Evolutionary conservation across 495 filamentous ascomycete genomes (phyloP), one percentile per base, ranked within the genome.

Genomic region (Xylaria castorea): DNA sequence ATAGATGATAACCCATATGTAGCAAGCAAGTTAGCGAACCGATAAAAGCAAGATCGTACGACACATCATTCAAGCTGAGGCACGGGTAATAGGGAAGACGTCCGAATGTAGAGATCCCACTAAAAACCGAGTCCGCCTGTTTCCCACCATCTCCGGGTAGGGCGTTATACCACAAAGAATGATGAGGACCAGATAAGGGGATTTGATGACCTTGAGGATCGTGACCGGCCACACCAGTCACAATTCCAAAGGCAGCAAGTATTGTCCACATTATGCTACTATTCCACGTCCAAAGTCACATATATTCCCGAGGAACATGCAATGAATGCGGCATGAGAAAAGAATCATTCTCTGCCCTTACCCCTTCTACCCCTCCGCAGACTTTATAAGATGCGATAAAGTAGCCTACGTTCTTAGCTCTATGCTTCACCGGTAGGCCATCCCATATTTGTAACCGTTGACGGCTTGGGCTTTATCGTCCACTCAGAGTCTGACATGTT

Each of bases 51-150:
- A 97, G 93, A 77, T 97, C 94, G 75, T 92, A 96, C 58, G 82
- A 79, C 62, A 87, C 86, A 42, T 91, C 84, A 4, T 89, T 89
- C 70, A 89, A 85, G 65, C 87, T 87, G 1, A 97, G 87, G 75
- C 94, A 96, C 55, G 91, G 91, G 36, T 88, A 85, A 73, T 94
- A 90, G 55, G 90, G 90, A 44, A 95, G 84, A 78, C 95, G 94
- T 36, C 92, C 94, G 82, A 95, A 97, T 66, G 91, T 95, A 55
- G 91, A 90, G 65, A 95, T 92, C 60, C 94, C 94, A n/a, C 92
- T 91, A 81, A 95, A 97, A 55, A 87, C 85, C 0, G 85, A 85
- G 68, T 87, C 85, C 7, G 85, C 85, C 83, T 88, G 87, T 36
- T 86, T 89, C 50, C 87, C 87, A 16, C 87, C 87, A 74, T 89